These are phyloP conservation scores for Biscutella auriculata DNA, from an alignment of 441 rosid species.

Conservation along the genomic window DNA sequence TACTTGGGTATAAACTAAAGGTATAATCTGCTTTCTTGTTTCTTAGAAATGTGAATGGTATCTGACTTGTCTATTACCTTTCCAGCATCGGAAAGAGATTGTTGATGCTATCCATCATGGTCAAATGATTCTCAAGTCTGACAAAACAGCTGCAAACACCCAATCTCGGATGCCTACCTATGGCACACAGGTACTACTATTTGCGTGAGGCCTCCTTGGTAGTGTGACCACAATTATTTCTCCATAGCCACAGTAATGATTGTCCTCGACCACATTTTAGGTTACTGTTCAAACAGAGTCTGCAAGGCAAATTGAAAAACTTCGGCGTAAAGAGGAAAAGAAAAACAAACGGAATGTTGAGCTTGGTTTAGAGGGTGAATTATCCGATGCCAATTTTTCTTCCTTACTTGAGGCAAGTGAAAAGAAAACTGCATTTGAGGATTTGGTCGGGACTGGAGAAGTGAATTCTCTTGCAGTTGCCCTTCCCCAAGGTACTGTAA, in stretches of 20 bases:
- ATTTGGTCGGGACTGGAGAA: slow-evolving; percentile 60
- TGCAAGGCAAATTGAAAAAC: slow-evolving; percentile 79
- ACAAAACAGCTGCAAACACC: slow-evolving; percentile 49
- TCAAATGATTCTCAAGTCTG: slow-evolving; percentile 55
- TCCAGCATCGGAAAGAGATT: slow-evolving; percentile 82
- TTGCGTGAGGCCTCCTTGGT: slow-evolving; percentile 4
- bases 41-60: not conserved
- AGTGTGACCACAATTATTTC: not conserved
- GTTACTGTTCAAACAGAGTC: slow-evolving; percentile 92
- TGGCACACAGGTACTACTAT: slow-evolving; percentile 70
- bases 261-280: slow-evolving; percentile 30
- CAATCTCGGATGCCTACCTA: slow-evolving; percentile 86
- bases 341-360: slow-evolving; percentile 66
- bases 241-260: slow-evolving; percentile 9
- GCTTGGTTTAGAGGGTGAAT: slow-evolving; percentile 48
- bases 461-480: slow-evolving; percentile 45
- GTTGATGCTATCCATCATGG: slow-evolving; percentile 82
- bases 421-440: slow-evolving; percentile 57
- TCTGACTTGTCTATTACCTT: slow-evolving; percentile 22
- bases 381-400: slow-evolving; percentile 65
- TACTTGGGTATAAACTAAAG: not conserved
- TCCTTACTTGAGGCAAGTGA: slow-evolving; percentile 84
- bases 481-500: slow-evolving; percentile 84
- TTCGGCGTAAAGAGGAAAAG: slow-evolving; percentile 93
- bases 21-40: slow-evolving; percentile 1